Evolutionary conservation across 805 yeast species (phyloP), one percentile per base, ranked within the genome.

Genomic region (Nakazawaea populi): DNA sequence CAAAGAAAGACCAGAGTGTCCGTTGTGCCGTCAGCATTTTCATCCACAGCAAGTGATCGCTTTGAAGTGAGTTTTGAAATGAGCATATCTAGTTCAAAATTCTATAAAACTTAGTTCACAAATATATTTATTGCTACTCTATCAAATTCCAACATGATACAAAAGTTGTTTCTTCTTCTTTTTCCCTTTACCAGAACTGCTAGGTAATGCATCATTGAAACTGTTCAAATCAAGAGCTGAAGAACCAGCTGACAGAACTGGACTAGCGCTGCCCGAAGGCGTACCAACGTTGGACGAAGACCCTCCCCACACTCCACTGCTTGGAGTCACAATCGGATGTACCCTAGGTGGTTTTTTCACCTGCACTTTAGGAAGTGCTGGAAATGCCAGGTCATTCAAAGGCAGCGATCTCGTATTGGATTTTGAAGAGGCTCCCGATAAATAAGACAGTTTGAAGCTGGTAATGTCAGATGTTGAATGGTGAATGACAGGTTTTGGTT

Each of bases 1-100:
- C 52, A 74, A 89, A 55, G 96, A 90, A 56, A 76, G 77, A 48
- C 84, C 89, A 0, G 97, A 90, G 61, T 92, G 99, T 63, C 98
- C 99, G 0, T 70, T 94, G 30, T 94, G 98, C 62, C 68, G 98
- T 49, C 94, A 85, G 56, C 74, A 71, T 28, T 76, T 89, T 47
- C 68, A 74, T 31, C 85, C 77, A 58, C 85, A 83, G 63, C 79
- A 82, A 54, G 61, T 89, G 47, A 68, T 89, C 41, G 83, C 88
- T 76, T 42, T 47, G 37, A 47, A 14, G n/a, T 47, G 31, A 35
- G 18, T n/a, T 29, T 35, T 56, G 57, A 41, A 14, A 1, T 4
- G 28, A 31, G 32, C 1, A 28, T 28, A 37, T 8, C 29, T 32
- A 32, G 12, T 42, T 7, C 24, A 4, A 10, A 8, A 28, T 52